These are phyloP conservation scores for Coemansia guatemalensis DNA, from an alignment of 192 early-diverging fungal genomes.

Conservation along the genomic window DNA sequence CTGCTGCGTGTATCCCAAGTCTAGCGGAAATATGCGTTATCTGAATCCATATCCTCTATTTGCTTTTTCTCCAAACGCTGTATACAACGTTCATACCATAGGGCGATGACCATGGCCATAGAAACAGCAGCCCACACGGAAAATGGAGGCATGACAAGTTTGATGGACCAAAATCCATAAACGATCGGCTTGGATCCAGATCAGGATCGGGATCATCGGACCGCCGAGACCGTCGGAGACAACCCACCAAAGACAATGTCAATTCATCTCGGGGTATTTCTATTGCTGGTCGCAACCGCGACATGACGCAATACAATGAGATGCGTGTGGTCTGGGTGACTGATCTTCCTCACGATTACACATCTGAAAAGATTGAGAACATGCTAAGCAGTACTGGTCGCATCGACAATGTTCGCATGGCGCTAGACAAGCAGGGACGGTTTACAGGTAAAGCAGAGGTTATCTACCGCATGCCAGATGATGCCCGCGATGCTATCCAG, in stretches of 20 bases:
- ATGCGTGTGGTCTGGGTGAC: constrained; percentile 38
- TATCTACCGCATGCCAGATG: constrained; percentile 33
- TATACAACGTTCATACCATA: background rate
- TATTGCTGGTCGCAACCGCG: constrained; percentile 29
- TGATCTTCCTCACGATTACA: constrained; percentile 30
- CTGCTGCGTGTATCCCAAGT: too few relatives aligned
- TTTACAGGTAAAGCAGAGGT: constrained; percentile 47
- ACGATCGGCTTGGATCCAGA: constrained; percentile 30
- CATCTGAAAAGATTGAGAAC: constrained; percentile 32
- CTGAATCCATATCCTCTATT: background rate
- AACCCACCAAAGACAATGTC: background rate
- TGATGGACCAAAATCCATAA: constrained; percentile 25
- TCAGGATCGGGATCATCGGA: background rate
- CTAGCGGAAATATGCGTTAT: background rate
- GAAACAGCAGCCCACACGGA: background rate
- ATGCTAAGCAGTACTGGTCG: constrained; percentile 42
- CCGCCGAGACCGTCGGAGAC: constrained; percentile 2
- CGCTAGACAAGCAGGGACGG: constrained; percentile 21
- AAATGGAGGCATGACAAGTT: constrained; percentile 38
- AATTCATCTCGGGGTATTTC: constrained; percentile 15
- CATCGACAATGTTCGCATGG: constrained; percentile 44
- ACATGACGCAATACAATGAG: constrained; percentile 33
- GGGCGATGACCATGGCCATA: background rate
- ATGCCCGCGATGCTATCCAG: constrained; percentile 51
- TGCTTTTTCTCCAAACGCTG: background rate